A percentile compares a stretch with the other conserved stretches of the same genome.
phyloP scores from a whole-genome alignment of 78 protist species.

The Dictyostelium purpureum region DNA sequence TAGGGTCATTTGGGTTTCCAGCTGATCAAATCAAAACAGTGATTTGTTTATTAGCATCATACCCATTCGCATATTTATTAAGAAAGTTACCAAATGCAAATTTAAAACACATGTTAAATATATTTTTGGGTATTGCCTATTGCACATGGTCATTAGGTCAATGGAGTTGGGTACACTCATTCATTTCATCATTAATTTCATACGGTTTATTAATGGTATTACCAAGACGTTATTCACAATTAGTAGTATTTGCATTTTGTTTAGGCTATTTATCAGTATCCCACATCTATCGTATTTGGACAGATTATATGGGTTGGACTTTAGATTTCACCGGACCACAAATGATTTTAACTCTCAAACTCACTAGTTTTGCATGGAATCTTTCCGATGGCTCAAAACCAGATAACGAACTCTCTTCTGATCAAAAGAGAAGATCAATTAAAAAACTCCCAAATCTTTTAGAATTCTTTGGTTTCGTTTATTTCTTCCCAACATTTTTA shows the following conservation, averaged over 20 bases:
- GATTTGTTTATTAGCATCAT: constrained; percentile 53
- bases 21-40: constrained; percentile 72
- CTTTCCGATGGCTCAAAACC: constrained; percentile 67
- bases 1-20: constrained; percentile 34
- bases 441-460: constrained; percentile 72
- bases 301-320: constrained; percentile 79
- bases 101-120: constrained; percentile 54
- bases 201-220: constrained; percentile 28
- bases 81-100: constrained; percentile 28
- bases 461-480: constrained; percentile 80
- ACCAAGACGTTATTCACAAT: constrained; percentile 42
- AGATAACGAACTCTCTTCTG: constrained; percentile 48
- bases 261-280: constrained; percentile 53
- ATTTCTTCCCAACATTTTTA: constrained; percentile 81
- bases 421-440: constrained; percentile 63
- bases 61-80: constrained; percentile 56
- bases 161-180: constrained; percentile 74
- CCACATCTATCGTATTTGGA: constrained; percentile 62
- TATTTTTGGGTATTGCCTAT: constrained; percentile 40
- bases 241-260: constrained; percentile 54
- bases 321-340: constrained; percentile 77
- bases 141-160: constrained; percentile 49
- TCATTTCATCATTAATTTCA: constrained; percentile 10
- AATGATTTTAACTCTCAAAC: constrained; percentile 82
- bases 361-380: constrained; percentile 82